Evolutionary conservation across 371 early-diverging fungal species (phyloP).

Genomic region (Apophysomyces sp.): DNA sequence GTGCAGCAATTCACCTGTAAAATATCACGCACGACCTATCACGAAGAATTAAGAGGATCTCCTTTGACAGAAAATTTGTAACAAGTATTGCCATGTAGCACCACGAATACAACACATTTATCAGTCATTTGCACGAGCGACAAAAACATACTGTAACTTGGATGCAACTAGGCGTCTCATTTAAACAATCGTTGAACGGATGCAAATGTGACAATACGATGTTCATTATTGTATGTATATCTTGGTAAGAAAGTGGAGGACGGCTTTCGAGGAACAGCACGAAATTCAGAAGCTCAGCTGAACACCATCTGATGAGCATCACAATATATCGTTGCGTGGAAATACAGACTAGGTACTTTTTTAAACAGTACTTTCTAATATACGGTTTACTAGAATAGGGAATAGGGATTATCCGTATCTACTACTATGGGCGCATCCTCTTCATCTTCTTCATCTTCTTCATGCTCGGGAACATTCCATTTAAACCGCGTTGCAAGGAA

Average conservation of each 20-base stretch:
- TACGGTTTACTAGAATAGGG: background rate
- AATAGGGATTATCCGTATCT: conserved; percentile 19
- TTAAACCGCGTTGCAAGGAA: conserved; percentile 47
- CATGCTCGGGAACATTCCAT: conserved; percentile 41
- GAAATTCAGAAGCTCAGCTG: background rate
- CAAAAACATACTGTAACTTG: too few relatives aligned
- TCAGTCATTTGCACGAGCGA: too few relatives aligned
- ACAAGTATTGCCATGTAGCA: too few relatives aligned
- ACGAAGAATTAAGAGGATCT: too few relatives aligned
- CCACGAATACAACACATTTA: too few relatives aligned
- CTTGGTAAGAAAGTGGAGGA: conserved; percentile 27
- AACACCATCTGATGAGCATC: background rate
- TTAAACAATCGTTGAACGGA: conserved; percentile 13
- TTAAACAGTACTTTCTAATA: background rate
- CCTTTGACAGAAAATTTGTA: too few relatives aligned
- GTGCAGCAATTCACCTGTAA: too few relatives aligned
- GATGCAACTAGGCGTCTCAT: too few relatives aligned
- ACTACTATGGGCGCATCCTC: conserved; percentile 66
- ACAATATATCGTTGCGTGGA: background rate
- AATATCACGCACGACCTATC: too few relatives aligned
- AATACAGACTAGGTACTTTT: background rate
- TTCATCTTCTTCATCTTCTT: conserved; percentile 46
- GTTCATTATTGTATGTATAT: conserved; percentile 20
- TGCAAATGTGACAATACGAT: conserved; percentile 18
- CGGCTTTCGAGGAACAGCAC: conserved; percentile 5